Conservation (phyloP, 129 eudicot species). For the sunflower (Helianthus annuus) region HanXRQr2.0-SUNRISE NC_035446.2:163575423-163575922, state of each 20-base stretch:
- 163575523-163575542: background rate
- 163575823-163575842: background rate
- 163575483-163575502: background rate
- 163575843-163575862: background rate
- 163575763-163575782: too few species aligned
- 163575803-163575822: background rate
- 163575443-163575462: constrained; percentile 21
- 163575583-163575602: too few species aligned
- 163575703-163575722: too few species aligned
- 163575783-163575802: background rate
- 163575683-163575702: too few species aligned
- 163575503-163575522: background rate
- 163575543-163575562: background rate
- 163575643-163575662: too few species aligned
- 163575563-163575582: too few species aligned
- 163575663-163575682: too few species aligned
- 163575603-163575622: too few species aligned
- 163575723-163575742: too few species aligned
- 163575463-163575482: constrained; percentile 22
- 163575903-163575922: constrained; percentile 1
- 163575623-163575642: too few species aligned
- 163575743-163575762: too few species aligned
- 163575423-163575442: constrained; percentile 15
- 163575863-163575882: background rate
- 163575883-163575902: background rate